A percentile compares a stretch with the other conserved stretches of the same genome.
phyloP scores from a whole-genome alignment of 768 basidiomycete species.

The Xerocomellus chrysenteron region DNA sequence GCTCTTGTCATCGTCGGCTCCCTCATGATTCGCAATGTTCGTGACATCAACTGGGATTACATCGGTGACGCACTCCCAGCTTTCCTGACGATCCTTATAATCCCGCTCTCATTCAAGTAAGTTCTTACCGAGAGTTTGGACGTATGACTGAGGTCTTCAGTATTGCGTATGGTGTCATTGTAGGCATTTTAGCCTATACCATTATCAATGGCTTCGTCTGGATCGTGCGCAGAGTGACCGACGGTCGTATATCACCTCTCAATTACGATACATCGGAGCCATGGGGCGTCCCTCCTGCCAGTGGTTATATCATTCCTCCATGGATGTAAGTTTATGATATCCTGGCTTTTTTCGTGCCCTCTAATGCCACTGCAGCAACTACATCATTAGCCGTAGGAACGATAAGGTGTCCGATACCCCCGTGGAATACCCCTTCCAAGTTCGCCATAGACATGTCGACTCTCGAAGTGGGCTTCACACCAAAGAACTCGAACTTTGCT shows the following conservation, averaged over 20 bases:
- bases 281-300: slow-evolving; percentile 66
- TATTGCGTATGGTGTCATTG: slow-evolving; percentile 88
- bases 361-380: slow-evolving; percentile 23
- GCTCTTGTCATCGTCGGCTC: slow-evolving; percentile 85
- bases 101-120: slow-evolving; percentile 77
- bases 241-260: slow-evolving; percentile 63
- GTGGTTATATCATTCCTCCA: slow-evolving; percentile 54
- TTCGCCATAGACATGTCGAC: slow-evolving; percentile 33
- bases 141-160: slow-evolving; percentile 34
- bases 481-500: slow-evolving; percentile 25
- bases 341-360: not conserved
- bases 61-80: slow-evolving; percentile 83
- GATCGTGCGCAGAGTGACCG: slow-evolving; percentile 49
- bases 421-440: slow-evolving; percentile 31
- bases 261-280: slow-evolving; percentile 63
- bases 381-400: slow-evolving; percentile 19
- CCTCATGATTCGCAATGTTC: slow-evolving; percentile 83
- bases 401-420: not conserved
- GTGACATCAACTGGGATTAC: slow-evolving; percentile 89
- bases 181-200: slow-evolving; percentile 69
- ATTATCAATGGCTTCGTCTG: slow-evolving; percentile 71
- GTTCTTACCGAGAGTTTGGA: slow-evolving; percentile 17
- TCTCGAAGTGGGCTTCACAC: slow-evolving; percentile 26
- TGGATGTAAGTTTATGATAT: slow-evolving; percentile 57
- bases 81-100: slow-evolving; percentile 78